Conservation (phyloP, 2,329 filamentous ascomycete species). For the Paraphaeosphaeria sporulosa region DNA sequence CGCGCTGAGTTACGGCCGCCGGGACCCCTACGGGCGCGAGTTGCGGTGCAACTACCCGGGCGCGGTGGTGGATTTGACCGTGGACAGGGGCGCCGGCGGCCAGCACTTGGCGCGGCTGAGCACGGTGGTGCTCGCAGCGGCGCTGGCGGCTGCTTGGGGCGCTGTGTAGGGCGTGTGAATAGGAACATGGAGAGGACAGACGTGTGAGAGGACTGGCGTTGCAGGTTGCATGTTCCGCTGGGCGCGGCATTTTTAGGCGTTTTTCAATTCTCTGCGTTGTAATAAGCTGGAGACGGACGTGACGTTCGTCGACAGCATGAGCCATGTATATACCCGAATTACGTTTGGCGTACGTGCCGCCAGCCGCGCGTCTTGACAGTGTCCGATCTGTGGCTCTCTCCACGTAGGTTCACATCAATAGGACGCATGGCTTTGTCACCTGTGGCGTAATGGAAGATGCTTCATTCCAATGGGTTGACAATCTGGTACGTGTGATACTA, state of each 20-base stretch:
- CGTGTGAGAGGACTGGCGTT: neutral
- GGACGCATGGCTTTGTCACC: too few species aligned
- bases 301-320: constrained; percentile 1
- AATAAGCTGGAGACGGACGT: too few species aligned
- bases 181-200: neutral
- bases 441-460: too few species aligned
- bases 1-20: constrained; percentile 35
- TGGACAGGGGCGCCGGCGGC: constrained; percentile 23
- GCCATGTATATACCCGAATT: constrained; percentile 18
- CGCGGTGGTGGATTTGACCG: constrained; percentile 49
- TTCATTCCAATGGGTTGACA: too few species aligned
- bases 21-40: constrained; percentile 19
- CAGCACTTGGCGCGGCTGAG: constrained; percentile 1
- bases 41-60: constrained; percentile 53
- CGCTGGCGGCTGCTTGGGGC: constrained; percentile 15
- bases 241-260: constrained; percentile 17
- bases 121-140: constrained; percentile 20
- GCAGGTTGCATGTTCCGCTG: neutral
- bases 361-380: neutral
- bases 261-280: neutral
- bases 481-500: too few species aligned
- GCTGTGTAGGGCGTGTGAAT: constrained; percentile 2
- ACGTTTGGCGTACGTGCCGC: constrained; percentile 7
- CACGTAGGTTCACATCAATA: too few species aligned
- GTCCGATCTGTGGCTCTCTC: too few species aligned